phyloP scores from a whole-genome alignment of 352 stramenopile species.

The Pelagophyceae sp. region DNA sequence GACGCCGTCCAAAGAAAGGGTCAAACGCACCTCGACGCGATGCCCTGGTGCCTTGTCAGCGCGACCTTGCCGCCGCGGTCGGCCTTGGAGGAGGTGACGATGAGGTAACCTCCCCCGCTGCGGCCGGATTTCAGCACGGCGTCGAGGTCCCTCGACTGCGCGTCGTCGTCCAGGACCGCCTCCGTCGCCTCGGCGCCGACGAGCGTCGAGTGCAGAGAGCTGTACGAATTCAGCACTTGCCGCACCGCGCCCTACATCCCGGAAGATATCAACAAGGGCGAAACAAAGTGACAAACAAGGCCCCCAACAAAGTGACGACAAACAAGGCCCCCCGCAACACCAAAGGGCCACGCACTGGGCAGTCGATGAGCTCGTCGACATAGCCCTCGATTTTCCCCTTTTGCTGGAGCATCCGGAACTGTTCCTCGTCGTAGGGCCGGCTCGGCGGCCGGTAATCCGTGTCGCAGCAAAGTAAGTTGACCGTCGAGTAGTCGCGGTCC shows the following conservation, averaged over 20 bases:
- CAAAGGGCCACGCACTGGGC: too few relatives aligned
- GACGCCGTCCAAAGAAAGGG: too few relatives aligned
- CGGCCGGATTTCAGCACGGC: conserved; percentile 29
- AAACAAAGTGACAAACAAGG: too few relatives aligned
- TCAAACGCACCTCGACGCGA: neutral
- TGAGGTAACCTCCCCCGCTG: too few relatives aligned
- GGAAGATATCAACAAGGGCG: too few relatives aligned
- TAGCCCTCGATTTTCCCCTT: conserved; percentile 49
- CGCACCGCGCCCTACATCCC: conserved; percentile 41
- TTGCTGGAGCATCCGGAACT: conserved; percentile 43
- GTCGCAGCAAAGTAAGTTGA: conserved; percentile 44
- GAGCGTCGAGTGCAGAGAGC: conserved; percentile 44
- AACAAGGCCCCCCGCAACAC: too few relatives aligned
- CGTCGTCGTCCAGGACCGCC: conserved; percentile 38
- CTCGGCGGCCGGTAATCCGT: conserved; percentile 25
- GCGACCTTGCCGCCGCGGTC: neutral
- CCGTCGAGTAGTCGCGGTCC: conserved; percentile 37
- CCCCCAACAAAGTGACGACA: too few relatives aligned
- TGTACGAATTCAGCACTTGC: conserved; percentile 35
- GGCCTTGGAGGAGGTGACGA: neutral
- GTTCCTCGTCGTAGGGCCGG: conserved; percentile 30
- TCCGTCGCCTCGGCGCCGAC: conserved; percentile 37
- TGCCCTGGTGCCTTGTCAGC: neutral
- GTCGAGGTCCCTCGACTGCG: conserved; percentile 30
- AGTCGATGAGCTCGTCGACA: conserved; percentile 48